phyloP scores from a whole-genome alignment of 179 eudicot genomes.

The Spinacia oleracea region DNA sequence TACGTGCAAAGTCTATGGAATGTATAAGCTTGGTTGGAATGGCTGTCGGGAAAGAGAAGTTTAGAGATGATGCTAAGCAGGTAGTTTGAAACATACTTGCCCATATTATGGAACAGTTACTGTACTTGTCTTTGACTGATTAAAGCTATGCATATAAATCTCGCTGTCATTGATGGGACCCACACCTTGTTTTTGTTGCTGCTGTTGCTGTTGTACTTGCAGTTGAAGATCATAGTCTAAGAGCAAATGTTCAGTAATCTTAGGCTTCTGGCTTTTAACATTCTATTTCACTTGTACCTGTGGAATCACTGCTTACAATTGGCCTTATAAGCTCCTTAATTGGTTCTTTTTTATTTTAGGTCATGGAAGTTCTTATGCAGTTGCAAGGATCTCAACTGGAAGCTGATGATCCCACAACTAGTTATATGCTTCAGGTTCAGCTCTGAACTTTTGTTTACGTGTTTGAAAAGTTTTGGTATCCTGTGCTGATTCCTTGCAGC shows the following conservation, averaged over 20 bases:
- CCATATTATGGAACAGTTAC: neutral
- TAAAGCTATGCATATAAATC: neutral
- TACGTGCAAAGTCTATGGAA: slow-evolving; percentile 98
- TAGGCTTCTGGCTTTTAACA: neutral
- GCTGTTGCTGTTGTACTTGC: neutral
- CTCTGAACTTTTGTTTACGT: neutral
- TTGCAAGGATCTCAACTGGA: slow-evolving; percentile 95
- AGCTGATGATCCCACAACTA: slow-evolving; percentile 88
- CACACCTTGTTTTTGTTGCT: neutral
- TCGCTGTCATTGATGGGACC: neutral
- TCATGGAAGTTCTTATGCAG: slow-evolving; percentile 92
- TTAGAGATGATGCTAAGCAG: slow-evolving; percentile 96
- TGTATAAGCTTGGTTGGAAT: slow-evolving; percentile 95
- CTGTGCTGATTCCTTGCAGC: neutral
- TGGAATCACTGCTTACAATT: neutral
- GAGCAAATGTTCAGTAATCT: neutral
- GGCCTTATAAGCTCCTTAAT: neutral
- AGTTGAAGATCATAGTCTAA: neutral
- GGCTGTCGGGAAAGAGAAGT: slow-evolving; percentile 99
- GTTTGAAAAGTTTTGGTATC: neutral
- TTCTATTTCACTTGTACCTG: neutral
- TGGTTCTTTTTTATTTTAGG: slow-evolving; percentile 32
- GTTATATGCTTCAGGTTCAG: slow-evolving; percentile 86
- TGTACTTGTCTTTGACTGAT: neutral
- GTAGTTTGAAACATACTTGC: slow-evolving; percentile 26